A percentile compares a stretch with the other conserved stretches of the same genome.
These are phyloP conservation scores for Lecanicillium sp. DNA, from an alignment of 2,329 filamentous ascomycete genomes.

Conservation along the genomic window DNA sequence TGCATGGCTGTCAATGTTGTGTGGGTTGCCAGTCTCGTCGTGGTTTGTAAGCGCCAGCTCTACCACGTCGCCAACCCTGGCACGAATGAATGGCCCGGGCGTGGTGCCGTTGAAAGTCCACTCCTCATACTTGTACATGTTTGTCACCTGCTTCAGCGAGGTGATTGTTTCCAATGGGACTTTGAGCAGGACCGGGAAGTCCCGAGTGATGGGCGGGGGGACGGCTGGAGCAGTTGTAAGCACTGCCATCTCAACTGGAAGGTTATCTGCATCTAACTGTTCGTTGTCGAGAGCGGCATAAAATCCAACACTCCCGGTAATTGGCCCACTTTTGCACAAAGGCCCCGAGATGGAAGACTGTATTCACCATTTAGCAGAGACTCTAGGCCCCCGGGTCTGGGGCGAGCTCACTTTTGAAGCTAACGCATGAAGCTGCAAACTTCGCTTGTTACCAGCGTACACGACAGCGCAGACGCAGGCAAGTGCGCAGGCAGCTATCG, in stretches of 20 bases:
- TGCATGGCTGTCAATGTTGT: slow-evolving; percentile 27
- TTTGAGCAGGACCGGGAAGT: slow-evolving; percentile 21
- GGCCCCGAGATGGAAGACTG: not conserved
- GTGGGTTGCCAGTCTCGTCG: slow-evolving; percentile 23
- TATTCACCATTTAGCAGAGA: too few relatives aligned
- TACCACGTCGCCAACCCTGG: slow-evolving; percentile 23
- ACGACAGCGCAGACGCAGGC: not conserved
- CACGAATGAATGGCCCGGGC: slow-evolving; percentile 26
- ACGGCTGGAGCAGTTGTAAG: slow-evolving; percentile 21
- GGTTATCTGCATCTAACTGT: slow-evolving; percentile 7
- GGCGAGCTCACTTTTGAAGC: not conserved
- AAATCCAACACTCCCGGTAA: not conserved
- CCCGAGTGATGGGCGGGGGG: slow-evolving; percentile 20
- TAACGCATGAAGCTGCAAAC: not conserved
- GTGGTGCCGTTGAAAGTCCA: slow-evolving; percentile 26
- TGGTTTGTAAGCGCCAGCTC: slow-evolving; percentile 23
- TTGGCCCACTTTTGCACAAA: not conserved
- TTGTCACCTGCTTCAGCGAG: slow-evolving; percentile 21
- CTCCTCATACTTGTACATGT: slow-evolving; percentile 24
- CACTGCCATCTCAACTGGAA: slow-evolving; percentile 19
- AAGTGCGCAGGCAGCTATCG: not conserved
- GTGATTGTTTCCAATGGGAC: slow-evolving; percentile 19
- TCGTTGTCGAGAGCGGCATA: slow-evolving; percentile 4
- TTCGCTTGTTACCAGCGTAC: not conserved
- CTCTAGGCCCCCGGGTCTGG: not conserved